Evolutionary conservation across 2,329 filamentous ascomycete genomes (phyloP), one percentile per base, ranked within the genome.

Genomic region (Cladosporium halotolerans): DNA sequence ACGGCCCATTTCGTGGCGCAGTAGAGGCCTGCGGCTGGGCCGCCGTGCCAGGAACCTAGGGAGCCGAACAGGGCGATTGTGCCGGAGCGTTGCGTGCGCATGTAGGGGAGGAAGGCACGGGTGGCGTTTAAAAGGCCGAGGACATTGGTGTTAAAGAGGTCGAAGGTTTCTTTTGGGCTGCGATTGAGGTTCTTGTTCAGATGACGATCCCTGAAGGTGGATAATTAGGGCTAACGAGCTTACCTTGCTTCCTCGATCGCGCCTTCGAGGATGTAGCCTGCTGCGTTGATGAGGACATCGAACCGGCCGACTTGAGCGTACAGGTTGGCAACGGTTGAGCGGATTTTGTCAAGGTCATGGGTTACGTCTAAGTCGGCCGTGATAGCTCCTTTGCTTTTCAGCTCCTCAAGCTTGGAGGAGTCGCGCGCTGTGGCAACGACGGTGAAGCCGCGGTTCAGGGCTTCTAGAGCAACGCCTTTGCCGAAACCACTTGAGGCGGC

Each of bases 401-500:
- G 52, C 7, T 59, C 53, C 31, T 48, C 33, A 9, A 61, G 48
- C 16, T 56, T 56, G 32, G 53, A 51, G 13, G 52, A 50, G 38
- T 77, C 72, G 42, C 70, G 66, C 54, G 77, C 74, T 34, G 77
- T 62, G 6, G 76, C 67, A 56, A 74, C 72, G 41, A 77, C 69
- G 32, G 69, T 67, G 62, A 76, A 70, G n/a, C 75, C 73, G 9
- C 62, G 57, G 14, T 63, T 56, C 16, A 73, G 65, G 45, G 76
- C 72, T 41, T 72, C 69, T 9, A 73, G 71, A 41, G 73, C 70
- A 13, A 76, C 64, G 33, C 69, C 71, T 38, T 74, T 69, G 19
- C 76, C 74, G 42, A 78, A 76, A 23, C 74, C 75, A 28, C 71
- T 68, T 4, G 72, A 73, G 45, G 69, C 73, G 28, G 73, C 73